Conservation (phyloP, 495 filamentous ascomycete species). For the Penicillium salamii region DNA sequence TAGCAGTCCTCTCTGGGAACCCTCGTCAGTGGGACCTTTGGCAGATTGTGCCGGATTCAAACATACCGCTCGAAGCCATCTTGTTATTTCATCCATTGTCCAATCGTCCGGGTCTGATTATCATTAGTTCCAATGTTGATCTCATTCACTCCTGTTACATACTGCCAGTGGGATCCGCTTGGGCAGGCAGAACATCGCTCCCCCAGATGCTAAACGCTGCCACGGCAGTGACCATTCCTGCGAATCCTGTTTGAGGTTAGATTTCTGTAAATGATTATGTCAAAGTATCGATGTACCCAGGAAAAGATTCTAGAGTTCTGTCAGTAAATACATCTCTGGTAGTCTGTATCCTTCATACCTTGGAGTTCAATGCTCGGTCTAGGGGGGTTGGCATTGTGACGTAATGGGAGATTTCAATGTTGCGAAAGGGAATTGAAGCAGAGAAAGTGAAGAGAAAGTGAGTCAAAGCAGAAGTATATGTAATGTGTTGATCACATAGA, state of each 20-base stretch:
- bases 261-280: too few relatives aligned
- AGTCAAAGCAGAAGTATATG: too few relatives aligned
- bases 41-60: neutral
- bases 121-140: constrained; percentile 8
- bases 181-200: constrained; percentile 69
- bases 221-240: constrained; percentile 78
- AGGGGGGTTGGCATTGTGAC: constrained; percentile 64
- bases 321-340: constrained; percentile 8
- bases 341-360: constrained; percentile 48
- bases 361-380: constrained; percentile 75
- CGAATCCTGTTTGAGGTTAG: constrained; percentile 51
- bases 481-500: too few relatives aligned
- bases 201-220: constrained; percentile 84
- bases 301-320: constrained; percentile 47
- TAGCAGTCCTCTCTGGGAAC: constrained; percentile 64
- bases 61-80: constrained; percentile 75
- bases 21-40: neutral
- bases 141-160: constrained; percentile 11
- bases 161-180: constrained; percentile 75
- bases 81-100: constrained; percentile 67
- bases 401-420: neutral
- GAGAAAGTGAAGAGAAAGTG: too few relatives aligned
- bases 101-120: constrained; percentile 61
- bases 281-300: too few relatives aligned
- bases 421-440: too few relatives aligned